Percentiles rank a stretch among this genome's conserved stretches.
Evolutionary conservation across 805 yeast genomes (phyloP).

Genomic region (Ogataea saltuana): DNA sequence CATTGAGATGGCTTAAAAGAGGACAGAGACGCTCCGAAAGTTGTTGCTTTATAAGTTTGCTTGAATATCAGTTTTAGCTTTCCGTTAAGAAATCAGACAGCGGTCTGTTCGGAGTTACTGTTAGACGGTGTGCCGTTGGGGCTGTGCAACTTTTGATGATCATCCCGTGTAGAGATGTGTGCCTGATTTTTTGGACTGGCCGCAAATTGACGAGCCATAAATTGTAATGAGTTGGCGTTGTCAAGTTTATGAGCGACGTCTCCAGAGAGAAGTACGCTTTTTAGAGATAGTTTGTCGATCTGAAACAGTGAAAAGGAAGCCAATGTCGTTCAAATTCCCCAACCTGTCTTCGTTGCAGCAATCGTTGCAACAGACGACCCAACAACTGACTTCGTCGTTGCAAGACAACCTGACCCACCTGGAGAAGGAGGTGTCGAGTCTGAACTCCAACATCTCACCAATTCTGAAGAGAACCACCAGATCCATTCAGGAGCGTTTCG

Average conservation of each 20-base stretch:
- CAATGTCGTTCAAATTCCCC: slow-evolving; percentile 36
- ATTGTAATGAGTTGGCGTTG: slow-evolving; percentile 8
- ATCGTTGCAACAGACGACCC: slow-evolving; percentile 38
- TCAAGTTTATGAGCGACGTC: too few species aligned
- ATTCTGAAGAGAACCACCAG: slow-evolving; percentile 60
- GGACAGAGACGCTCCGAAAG: too few species aligned
- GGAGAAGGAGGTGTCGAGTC: slow-evolving; percentile 37
- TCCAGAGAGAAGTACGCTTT: too few species aligned
- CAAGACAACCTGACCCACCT: slow-evolving; percentile 35
- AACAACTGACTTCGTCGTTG: slow-evolving; percentile 32
- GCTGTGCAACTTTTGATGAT: too few species aligned
- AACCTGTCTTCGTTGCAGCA: slow-evolving; percentile 32
- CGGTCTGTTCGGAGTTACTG: too few species aligned
- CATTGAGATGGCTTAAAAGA: too few species aligned
- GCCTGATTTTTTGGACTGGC: background rate
- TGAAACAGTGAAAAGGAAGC: background rate
- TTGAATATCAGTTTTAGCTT: too few species aligned
- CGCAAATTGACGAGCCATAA: background rate
- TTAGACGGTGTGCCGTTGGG: too few species aligned
- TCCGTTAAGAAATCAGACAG: too few species aligned
- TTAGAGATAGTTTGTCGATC: too few species aligned
- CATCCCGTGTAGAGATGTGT: slow-evolving; percentile 3
- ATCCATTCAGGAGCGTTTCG: slow-evolving; percentile 61
- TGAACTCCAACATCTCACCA: slow-evolving; percentile 46
- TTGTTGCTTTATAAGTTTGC: too few species aligned